Base-by-base conservation (phyloP, 2,329 filamentous ascomycete genomes). In the Calonectria fujianensis region DNA sequence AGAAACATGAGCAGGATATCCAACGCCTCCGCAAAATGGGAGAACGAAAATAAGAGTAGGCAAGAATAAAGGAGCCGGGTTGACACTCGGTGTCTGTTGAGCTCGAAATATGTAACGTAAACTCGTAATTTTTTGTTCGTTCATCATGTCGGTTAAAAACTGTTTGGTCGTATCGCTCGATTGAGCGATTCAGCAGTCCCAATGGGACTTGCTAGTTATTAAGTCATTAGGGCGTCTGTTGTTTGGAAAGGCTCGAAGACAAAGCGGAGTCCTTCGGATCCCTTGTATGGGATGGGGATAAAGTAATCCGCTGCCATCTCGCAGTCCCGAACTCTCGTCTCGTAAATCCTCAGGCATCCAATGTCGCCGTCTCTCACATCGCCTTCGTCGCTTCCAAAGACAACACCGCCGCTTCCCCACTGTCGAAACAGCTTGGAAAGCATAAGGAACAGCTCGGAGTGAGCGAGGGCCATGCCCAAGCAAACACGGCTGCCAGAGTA, bases 241-340 rank as follows among this genome's bases (percentile, higher is more conserved):
- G 18, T 63, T 75, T 69, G 82, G 59, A 77, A 80, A n/a, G 76
- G 70, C 66, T 84, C 82, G 45, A 85, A 79, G 24, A 82, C 75
- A 70, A 85, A 80, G 39, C 83, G 84, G 61, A 85, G 74, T 8
- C 82, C 84, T 69, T 85, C 82, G 27, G 82, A 82, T 65, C 82
- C 82, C 82, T 85, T 85, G 77, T 83, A 85, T 27, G 84, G 84
- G 20, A 86, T 83, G 10, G 85, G 85, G 72, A 86, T 83, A 32
- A 86, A 85, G 69, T 83, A 86, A 69, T 86, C 84, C 29, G 83
- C 81, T 20, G 84, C 84, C 80, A 85, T 82, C 77, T 85, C 81
- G 41, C 82, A 83, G 70, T 85, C 84, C 64, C 80, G 78, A 11
- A 82, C 77, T 45, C 82, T 81, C 16, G 84, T 85, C 72, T 86